Evolutionary conservation across 306 rosid species (phyloP).

Genomic region (Quercus engelmannii): DNA sequence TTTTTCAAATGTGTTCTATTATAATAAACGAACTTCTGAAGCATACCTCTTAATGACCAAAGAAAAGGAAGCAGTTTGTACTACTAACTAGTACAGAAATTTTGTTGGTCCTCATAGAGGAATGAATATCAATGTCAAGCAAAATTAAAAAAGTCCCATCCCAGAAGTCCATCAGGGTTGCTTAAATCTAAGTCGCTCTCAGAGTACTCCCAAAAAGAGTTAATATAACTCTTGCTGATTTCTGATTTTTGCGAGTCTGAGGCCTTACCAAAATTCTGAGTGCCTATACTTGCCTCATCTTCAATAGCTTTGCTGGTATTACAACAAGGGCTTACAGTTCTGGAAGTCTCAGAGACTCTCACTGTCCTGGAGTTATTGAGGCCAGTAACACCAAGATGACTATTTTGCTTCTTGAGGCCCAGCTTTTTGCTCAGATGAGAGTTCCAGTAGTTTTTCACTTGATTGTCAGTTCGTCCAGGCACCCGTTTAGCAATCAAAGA

Average conservation of each 20-base stretch:
- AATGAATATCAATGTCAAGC: not conserved
- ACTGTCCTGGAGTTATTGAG: not conserved
- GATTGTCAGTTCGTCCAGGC: not conserved
- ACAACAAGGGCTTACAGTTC: not conserved
- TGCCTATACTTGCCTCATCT: not conserved
- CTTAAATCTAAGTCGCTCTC: not conserved
- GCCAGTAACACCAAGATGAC: not conserved
- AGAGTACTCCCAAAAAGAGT: not conserved
- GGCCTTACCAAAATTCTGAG: not conserved
- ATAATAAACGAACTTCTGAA: too few species aligned
- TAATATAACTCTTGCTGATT: not conserved
- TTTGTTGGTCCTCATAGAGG: too few species aligned
- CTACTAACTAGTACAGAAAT: too few species aligned
- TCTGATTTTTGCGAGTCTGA: not conserved
- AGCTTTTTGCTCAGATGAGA: not conserved
- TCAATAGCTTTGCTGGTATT: not conserved
- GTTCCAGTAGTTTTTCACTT: not conserved
- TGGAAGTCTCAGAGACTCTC: not conserved
- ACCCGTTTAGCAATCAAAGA: not conserved
- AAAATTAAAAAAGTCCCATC: not conserved
- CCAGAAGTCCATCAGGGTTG: not conserved
- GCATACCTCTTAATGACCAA: too few species aligned
- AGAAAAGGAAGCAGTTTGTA: too few species aligned
- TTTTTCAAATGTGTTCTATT: too few species aligned
- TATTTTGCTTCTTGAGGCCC: not conserved